Conservation (phyloP, 768 basidiomycete genomes). For the Boletus fagicola region DNA sequence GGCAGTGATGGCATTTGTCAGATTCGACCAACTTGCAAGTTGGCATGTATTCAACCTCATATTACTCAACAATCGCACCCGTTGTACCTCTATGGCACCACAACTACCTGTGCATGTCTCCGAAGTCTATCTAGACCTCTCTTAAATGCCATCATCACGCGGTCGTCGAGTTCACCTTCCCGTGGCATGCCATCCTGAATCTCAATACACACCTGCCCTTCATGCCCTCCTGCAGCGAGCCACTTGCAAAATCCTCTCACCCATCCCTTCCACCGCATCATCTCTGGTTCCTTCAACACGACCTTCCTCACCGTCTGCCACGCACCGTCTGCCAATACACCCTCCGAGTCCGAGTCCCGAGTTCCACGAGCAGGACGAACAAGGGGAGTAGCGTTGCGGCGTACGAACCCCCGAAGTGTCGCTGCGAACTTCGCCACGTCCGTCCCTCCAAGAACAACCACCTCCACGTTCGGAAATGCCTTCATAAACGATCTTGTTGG, state of each 20-base stretch:
- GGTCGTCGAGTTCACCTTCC: neutral
- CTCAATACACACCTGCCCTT: slow-evolving; percentile 7
- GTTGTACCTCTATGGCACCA: neutral
- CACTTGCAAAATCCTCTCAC: slow-evolving; percentile 17
- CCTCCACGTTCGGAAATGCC: slow-evolving; percentile 18
- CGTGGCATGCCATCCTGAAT: neutral
- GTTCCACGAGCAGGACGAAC: neutral
- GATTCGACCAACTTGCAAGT: no score
- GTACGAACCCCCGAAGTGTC: slow-evolving; percentile 11
- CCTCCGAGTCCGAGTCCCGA: neutral
- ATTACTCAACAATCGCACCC: neutral
- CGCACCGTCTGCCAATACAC: slow-evolving; percentile 1
- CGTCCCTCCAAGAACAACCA: slow-evolving; percentile 13
- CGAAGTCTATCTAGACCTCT: slow-evolving; percentile 12
- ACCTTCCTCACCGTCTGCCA: slow-evolving; percentile 10
- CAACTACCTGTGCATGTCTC: slow-evolving; percentile 8
- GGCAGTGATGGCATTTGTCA: no score
- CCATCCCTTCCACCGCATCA: slow-evolving; percentile 14
- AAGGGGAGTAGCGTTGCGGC: no score
- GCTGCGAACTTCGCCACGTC: slow-evolving; percentile 14
- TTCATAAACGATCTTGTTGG: slow-evolving; percentile 16
- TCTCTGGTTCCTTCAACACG: slow-evolving; percentile 11
- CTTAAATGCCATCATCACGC: neutral
- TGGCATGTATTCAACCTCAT: no score
- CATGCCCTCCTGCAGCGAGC: slow-evolving; percentile 20